A percentile compares a stretch with the other conserved stretches of the same genome.
These are phyloP conservation scores for Forsythia suspensa DNA, from an alignment of 257 asterid species.

Conservation along the genomic window DNA sequence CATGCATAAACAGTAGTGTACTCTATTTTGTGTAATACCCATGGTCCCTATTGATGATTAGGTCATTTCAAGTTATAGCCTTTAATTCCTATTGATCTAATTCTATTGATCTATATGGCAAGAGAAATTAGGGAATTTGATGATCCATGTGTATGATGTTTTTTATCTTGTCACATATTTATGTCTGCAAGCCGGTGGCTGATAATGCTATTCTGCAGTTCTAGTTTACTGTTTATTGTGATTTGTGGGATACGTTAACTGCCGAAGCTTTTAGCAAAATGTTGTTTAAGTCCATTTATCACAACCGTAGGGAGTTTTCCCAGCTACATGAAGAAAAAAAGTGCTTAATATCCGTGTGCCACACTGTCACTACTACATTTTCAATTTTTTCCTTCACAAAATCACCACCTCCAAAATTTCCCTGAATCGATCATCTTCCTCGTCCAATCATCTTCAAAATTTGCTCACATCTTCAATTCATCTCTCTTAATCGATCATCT, in stretches of 20 bases:
- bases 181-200: not conserved
- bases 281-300: not conserved
- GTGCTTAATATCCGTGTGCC: too few relatives aligned
- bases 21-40: not conserved
- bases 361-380: too few relatives aligned
- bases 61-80: not conserved
- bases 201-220: not conserved
- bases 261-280: not conserved
- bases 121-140: not conserved
- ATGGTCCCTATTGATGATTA: not conserved
- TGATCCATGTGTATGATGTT: not conserved
- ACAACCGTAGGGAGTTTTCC: too few relatives aligned
- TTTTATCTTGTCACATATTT: not conserved
- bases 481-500: too few relatives aligned
- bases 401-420: too few relatives aligned
- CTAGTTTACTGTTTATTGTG: not conserved
- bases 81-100: not conserved
- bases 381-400: too few relatives aligned
- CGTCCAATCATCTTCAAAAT: too few relatives aligned
- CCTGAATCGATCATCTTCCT: too few relatives aligned
- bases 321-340: too few relatives aligned
- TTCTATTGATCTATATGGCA: not conserved
- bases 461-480: too few relatives aligned
- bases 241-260: not conserved
- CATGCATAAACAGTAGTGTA: not conserved